Evolutionary conservation across 371 early-diverging fungal genomes (phyloP).

Genomic region (Circinella umbellata): DNA sequence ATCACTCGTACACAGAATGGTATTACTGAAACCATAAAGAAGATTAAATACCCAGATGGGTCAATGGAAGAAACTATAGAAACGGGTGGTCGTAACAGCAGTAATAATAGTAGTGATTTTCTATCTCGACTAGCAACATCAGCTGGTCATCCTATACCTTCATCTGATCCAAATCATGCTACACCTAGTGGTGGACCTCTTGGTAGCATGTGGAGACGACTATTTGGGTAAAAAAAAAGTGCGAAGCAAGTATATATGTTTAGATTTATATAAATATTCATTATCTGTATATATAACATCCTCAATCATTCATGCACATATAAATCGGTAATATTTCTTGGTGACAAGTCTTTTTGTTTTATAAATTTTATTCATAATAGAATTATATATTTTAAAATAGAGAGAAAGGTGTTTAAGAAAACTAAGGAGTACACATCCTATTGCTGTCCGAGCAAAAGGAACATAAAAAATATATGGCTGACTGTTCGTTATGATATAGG

Average conservation of each 20-base stretch:
- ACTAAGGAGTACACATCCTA: too few relatives aligned
- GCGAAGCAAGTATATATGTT: neutral
- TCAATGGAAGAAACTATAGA: constrained; percentile 37
- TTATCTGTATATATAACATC: neutral
- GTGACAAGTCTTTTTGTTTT: too few relatives aligned
- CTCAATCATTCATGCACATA: neutral
- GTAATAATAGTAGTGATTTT: neutral
- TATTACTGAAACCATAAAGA: constrained; percentile 39
- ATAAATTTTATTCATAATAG: too few relatives aligned
- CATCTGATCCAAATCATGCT: neutral
- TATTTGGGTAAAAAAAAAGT: constrained; percentile 17
- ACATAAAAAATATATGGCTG: too few relatives aligned
- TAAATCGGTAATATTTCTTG: too few relatives aligned
- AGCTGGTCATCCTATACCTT: neutral
- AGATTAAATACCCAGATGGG: constrained; percentile 41
- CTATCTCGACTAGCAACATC: neutral
- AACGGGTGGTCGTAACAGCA: constrained; percentile 10
- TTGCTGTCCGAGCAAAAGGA: too few relatives aligned
- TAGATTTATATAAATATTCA: neutral
- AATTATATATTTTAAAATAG: too few relatives aligned
- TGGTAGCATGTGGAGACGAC: constrained; percentile 17
- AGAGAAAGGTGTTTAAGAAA: neutral
- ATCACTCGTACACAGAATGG: constrained; percentile 38
- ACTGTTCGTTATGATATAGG: too few relatives aligned
- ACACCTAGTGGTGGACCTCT: neutral